Base-by-base conservation (phyloP, 148 eudicot genomes). In the Limonium bicolor region DNA sequence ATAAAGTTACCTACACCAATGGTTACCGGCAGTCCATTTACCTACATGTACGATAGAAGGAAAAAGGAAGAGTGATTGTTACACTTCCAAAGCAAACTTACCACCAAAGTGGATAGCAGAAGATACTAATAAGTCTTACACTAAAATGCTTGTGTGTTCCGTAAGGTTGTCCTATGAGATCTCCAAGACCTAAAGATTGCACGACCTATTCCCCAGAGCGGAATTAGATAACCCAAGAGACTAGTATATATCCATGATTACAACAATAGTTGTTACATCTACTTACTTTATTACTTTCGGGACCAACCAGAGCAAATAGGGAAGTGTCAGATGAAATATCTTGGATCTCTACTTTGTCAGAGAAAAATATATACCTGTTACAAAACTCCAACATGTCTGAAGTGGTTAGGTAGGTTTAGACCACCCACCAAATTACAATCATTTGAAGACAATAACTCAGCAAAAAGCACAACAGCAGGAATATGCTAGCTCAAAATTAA, bases 281-380 rank as follows among this genome's bases (percentile, higher is more conserved):
- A 21, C 74, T 26, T 71, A 79, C 82, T 60, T 71, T 50, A 62
- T 67, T 42, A 58, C 82, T 71, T 55, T 56, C 63, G 34, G 78
- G 82, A 25, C 87, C 87, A 58, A 71, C 47, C 35, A 79, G 57
- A 30, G 60, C 87, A 66, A 74, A 69, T 60, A 79, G 54, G 65
- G 64, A 65, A 36, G 82, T 74, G 54, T 55, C 48, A 24, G 59
- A 42, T 15, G 76, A 68, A 53, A 79, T 74, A 50, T 79, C 87
- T 58, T 71, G 48, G 55, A 79, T 54, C 59, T 79, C 87, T 61
- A 79, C 78, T 55, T 79, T 74, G 72, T 79, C 87, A 25, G 78
- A 53, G 16, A 71, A 68, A 66, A 79, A 79, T 50, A 79, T 75
- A 54, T 79, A 79, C 76, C 87, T 79, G 37, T 51, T 50, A 39